phyloP scores from a whole-genome alignment of 495 filamentous ascomycete species.

The Podospora australis region DNA sequence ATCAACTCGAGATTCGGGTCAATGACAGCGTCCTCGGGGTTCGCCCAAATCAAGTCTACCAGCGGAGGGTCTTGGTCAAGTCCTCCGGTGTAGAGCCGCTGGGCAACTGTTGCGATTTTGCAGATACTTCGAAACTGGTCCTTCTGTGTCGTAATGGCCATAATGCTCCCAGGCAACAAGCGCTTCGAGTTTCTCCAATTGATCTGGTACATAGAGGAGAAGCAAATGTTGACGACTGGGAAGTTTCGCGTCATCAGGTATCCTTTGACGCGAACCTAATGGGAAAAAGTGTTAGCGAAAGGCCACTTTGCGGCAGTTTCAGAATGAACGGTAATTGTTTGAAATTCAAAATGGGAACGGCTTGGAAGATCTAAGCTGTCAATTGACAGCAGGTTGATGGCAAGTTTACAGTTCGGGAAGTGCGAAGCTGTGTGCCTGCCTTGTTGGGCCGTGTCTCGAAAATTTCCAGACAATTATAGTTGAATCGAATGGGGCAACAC shows the following conservation, averaged over 20 bases:
- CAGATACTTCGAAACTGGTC: conserved; percentile 63
- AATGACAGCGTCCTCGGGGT: conserved; percentile 51
- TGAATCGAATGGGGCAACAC: too few relatives aligned
- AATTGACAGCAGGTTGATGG: too few relatives aligned
- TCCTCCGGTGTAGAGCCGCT: conserved; percentile 51
- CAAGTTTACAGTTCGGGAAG: too few relatives aligned
- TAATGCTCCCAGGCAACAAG: conserved; percentile 59
- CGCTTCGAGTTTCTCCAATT: conserved; percentile 72
- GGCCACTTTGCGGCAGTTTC: neutral
- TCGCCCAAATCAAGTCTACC: conserved; percentile 69
- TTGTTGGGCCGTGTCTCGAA: too few relatives aligned
- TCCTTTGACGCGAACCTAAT: conserved; percentile 59
- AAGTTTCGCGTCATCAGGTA: conserved; percentile 57
- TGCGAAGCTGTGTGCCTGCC: too few relatives aligned
- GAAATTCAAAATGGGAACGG: too few relatives aligned
- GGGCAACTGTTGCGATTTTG: conserved; percentile 66
- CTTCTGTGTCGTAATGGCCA: conserved; percentile 58
- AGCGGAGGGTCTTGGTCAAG: conserved; percentile 61
- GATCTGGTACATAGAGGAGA: conserved; percentile 67
- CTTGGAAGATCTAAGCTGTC: too few relatives aligned
- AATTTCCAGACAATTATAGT: too few relatives aligned
- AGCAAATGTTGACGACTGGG: conserved; percentile 59
- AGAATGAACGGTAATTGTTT: too few relatives aligned
- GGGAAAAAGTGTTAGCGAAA: neutral
- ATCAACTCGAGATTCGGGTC: conserved; percentile 66